phyloP scores from a whole-genome alignment of 2,329 filamentous ascomycete species.

The Curvularia eragrostidis region DNA sequence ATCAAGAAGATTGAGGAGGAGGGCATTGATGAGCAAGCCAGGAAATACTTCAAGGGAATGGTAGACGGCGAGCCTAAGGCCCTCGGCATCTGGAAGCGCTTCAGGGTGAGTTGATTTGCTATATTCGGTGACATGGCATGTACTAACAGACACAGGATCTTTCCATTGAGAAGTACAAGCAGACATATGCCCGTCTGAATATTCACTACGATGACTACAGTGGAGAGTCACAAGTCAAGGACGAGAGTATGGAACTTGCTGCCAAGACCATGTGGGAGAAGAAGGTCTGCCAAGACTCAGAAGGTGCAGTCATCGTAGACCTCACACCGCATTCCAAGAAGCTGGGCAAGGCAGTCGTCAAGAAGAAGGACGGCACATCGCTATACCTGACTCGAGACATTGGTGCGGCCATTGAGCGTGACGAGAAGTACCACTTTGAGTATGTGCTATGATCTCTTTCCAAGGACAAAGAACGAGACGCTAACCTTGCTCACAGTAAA shows the following conservation, averaged over 20 bases:
- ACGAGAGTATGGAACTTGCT: slow-evolving; percentile 67
- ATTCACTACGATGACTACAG: slow-evolving; percentile 71
- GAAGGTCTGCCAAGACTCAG: slow-evolving; percentile 67
- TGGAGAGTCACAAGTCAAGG: slow-evolving; percentile 71
- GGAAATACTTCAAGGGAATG: slow-evolving; percentile 73
- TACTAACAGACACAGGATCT: slow-evolving; percentile 53
- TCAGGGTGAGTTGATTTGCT: slow-evolving; percentile 51
- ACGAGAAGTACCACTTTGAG: slow-evolving; percentile 67
- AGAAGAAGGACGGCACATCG: slow-evolving; percentile 71
- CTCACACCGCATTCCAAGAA: slow-evolving; percentile 73
- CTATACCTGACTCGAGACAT: slow-evolving; percentile 75
- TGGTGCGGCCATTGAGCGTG: slow-evolving; percentile 68
- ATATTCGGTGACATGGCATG: too few relatives aligned
- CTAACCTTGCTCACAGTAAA: slow-evolving; percentile 46
- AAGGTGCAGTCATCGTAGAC: slow-evolving; percentile 73
- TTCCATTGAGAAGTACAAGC: slow-evolving; percentile 69
- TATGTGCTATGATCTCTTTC: slow-evolving; percentile 12
- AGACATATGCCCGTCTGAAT: slow-evolving; percentile 69
- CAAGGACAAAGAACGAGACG: neutral
- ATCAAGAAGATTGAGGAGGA: slow-evolving; percentile 50
- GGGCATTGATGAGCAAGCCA: slow-evolving; percentile 72
- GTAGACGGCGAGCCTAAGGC: slow-evolving; percentile 66
- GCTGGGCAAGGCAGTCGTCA: slow-evolving; percentile 70
- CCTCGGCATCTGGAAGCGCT: slow-evolving; percentile 67
- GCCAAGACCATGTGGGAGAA: slow-evolving; percentile 65